These are phyloP conservation scores for Cladorrhinum samala DNA, from an alignment of 495 filamentous ascomycete species.

Conservation along the genomic window DNA sequence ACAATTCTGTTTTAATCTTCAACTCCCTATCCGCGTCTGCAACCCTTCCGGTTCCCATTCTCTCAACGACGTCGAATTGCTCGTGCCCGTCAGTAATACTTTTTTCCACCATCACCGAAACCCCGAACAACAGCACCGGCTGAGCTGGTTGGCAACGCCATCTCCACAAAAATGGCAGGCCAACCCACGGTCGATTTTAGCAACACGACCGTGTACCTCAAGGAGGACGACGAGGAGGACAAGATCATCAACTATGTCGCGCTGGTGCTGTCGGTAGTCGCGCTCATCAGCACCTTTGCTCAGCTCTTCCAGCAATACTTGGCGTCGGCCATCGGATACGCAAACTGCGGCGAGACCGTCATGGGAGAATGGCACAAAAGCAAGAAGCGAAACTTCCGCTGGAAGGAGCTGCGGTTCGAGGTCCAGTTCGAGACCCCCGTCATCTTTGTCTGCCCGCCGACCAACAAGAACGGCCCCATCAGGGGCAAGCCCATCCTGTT, in stretches of 20 bases:
- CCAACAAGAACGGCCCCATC: conserved; percentile 37
- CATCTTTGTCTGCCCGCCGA: conserved; percentile 39
- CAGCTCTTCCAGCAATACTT: conserved; percentile 42
- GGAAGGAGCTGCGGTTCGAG: conserved; percentile 42
- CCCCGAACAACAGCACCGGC: too few species aligned
- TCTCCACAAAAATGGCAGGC: not conserved
- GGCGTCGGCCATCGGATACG: conserved; percentile 35
- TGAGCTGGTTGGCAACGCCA: too few species aligned
- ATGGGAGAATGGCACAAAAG: conserved; percentile 40
- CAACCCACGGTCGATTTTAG: conserved; percentile 4
- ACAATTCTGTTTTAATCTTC: not conserved
- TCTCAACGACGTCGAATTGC: not conserved
- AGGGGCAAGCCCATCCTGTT: conserved; percentile 26
- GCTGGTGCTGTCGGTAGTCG: conserved; percentile 32
- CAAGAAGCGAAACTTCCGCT: conserved; percentile 35
- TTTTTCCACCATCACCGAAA: too few species aligned
- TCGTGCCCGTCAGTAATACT: not conserved
- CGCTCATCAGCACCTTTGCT: conserved; percentile 32
- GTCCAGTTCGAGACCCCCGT: conserved; percentile 45
- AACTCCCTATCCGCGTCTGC: not conserved
- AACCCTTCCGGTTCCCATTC: not conserved
- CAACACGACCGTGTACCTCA: not conserved
- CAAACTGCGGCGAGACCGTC: conserved; percentile 37
- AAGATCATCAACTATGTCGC: conserved; percentile 23
- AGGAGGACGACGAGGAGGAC: conserved; percentile 1